Base-by-base conservation (phyloP, 148 eudicot genomes). In the Rhododendron griersonianum region DNA sequence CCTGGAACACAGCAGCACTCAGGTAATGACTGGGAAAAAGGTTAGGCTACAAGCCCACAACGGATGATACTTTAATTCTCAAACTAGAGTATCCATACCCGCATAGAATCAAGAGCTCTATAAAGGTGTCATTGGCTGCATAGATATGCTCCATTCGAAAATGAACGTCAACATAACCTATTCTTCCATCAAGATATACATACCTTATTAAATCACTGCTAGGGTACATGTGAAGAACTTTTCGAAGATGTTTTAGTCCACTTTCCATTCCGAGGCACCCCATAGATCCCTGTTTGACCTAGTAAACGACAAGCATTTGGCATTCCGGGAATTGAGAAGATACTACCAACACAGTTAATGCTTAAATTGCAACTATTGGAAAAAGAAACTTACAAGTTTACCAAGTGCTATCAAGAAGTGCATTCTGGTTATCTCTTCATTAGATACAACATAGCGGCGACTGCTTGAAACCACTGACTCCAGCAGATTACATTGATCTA, bases 161-260 rank as follows among this genome's bases (percentile, higher is more conserved):
- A 37, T 1, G 16, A 50, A 53, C 16, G n/a, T 53, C 73, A 75
- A 13, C 69, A 37, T 53, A 75, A 74, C 80, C 57, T 44, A 83
- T 67, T 83, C 77, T 14, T 18, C 19, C 9, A n/a, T 59, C 80
- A 83, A 61, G 80, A 69, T 61, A 67, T 63, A 84, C 78, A 67
- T 89, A 95, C 99, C 99, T 92, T 89, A 96, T 65, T 86, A 90
- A 85, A 83, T 86, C 86, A 89, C 91, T 90, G 84, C 89, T 92
- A 78, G 99, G 99, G 90, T 87, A 96, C 93, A 90, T 90, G 88
- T 96, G 99, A 86, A 96, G 90, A 69, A 90, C 89, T 90, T 94
- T 96, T 48, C 90, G 92, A 65, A 96, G 95, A 90, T 96, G 98
- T 87, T 86, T 86, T 45, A 93, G 90, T 86, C 96, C 98, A 86